Evolutionary conservation across 1,139 yeast genomes (phyloP).

Genomic region (Hanseniaspora uvarum): DNA sequence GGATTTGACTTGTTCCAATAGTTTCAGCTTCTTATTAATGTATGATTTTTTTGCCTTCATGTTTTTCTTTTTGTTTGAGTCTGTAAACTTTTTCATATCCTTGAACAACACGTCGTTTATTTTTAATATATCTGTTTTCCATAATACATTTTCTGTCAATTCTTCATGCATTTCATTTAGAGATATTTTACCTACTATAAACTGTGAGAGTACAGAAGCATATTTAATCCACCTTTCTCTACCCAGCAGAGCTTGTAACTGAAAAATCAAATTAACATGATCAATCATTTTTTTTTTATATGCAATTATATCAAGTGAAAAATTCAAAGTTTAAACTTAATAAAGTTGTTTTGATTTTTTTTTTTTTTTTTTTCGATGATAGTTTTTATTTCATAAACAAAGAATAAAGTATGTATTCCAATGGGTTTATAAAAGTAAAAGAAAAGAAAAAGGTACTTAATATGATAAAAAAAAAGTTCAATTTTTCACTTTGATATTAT

Average conservation of each 20-base stretch:
- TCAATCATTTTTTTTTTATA: slow-evolving; percentile 5
- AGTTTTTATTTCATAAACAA: slow-evolving; percentile 39
- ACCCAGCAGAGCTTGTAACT: slow-evolving; percentile 35
- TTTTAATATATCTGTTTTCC: slow-evolving; percentile 11
- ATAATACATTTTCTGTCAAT: neutral
- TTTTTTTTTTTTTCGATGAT: slow-evolving; percentile 25
- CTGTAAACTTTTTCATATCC: neutral
- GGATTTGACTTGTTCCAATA: neutral
- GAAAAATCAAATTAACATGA: slow-evolving; percentile 12
- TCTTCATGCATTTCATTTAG: slow-evolving; percentile 47
- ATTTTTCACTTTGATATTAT: neutral
- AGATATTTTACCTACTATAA: slow-evolving; percentile 69
- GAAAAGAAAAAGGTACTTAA: too few species aligned
- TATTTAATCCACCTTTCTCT: slow-evolving; percentile 69
- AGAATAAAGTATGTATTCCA: slow-evolving; percentile 48
- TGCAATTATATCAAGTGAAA: neutral
- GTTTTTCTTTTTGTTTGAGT: neutral
- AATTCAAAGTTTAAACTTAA: neutral
- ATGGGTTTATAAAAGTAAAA: slow-evolving; percentile 19
- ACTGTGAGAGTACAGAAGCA: slow-evolving; percentile 66
- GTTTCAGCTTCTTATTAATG: slow-evolving; percentile 2
- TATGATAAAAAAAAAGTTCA: too few species aligned
- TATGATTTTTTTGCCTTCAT: neutral
- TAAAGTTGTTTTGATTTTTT: slow-evolving; percentile 25
- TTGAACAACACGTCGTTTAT: slow-evolving; percentile 3